phyloP scores from a whole-genome alignment of 805 yeast species.

The Candida silvatica region DNA sequence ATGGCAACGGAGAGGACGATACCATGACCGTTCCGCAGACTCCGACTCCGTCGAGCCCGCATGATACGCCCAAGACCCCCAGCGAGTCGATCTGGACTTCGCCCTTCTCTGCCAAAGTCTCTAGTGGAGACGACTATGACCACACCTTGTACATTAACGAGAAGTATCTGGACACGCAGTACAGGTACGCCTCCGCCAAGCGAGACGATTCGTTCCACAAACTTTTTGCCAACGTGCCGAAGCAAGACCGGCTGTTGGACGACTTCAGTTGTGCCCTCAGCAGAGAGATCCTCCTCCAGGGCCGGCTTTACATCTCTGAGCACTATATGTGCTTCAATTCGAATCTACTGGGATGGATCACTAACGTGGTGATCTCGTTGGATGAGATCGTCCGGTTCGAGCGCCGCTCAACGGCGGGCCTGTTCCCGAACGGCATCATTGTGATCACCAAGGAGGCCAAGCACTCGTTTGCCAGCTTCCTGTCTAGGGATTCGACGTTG shows the following conservation, averaged over 20 bases:
- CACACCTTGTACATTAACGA: conserved; percentile 48
- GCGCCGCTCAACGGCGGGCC: conserved; percentile 76
- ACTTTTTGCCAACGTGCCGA: conserved; percentile 58
- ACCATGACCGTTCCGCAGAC: conserved; percentile 3
- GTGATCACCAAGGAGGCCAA: conserved; percentile 55
- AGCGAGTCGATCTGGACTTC: neutral
- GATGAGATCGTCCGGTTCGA: conserved; percentile 68
- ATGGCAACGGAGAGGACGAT: neutral
- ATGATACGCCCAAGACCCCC: conserved; percentile 1
- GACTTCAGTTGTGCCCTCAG: conserved; percentile 89
- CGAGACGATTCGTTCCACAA: conserved; percentile 73
- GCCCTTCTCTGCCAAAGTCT: conserved; percentile 3
- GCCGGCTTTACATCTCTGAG: conserved; percentile 76
- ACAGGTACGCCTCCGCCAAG: conserved; percentile 53
- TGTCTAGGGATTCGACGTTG: conserved; percentile 70
- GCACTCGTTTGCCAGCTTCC: conserved; percentile 80
- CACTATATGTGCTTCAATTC: conserved; percentile 79
- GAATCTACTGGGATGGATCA: conserved; percentile 83
- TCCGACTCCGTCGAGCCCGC: conserved; percentile 7
- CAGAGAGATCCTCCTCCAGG: conserved; percentile 80
- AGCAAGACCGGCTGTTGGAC: conserved; percentile 66
- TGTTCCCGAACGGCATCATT: conserved; percentile 84
- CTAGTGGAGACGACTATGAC: conserved; percentile 21
- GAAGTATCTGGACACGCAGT: conserved; percentile 45
- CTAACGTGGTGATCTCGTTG: conserved; percentile 64